Evolutionary conservation across 2,329 filamentous ascomycete species (phyloP).

Genomic region (Chaetoscypha palmicola): DNA sequence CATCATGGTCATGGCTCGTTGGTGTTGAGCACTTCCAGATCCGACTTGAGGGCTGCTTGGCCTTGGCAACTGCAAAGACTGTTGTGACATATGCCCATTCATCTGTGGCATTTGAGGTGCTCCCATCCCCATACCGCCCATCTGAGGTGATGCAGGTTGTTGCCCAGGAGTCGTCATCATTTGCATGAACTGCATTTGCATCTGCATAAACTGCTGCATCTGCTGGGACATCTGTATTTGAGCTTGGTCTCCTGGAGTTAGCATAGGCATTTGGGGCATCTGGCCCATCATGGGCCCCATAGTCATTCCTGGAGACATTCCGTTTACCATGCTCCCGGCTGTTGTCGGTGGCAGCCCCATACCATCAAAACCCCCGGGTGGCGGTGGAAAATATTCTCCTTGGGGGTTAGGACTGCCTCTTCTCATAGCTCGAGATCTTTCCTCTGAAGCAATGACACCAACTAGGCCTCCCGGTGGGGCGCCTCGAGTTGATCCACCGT

Average conservation of each 20-base stretch:
- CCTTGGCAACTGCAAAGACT: slow-evolving; percentile 19
- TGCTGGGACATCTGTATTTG: slow-evolving; percentile 77
- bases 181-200: slow-evolving; percentile 94
- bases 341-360: slow-evolving; percentile 27
- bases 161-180: slow-evolving; percentile 50
- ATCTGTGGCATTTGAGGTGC: slow-evolving; percentile 14
- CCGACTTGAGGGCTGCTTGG: slow-evolving; percentile 18
- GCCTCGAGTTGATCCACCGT: slow-evolving; percentile 27
- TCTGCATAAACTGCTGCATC: slow-evolving; percentile 83
- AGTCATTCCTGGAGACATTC: slow-evolving; percentile 21
- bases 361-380: slow-evolving; percentile 22
- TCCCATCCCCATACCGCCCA: too few species aligned
- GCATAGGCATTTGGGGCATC: slow-evolving; percentile 30
- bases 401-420: slow-evolving; percentile 70
- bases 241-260: slow-evolving; percentile 58
- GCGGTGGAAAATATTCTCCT: slow-evolving; percentile 34
- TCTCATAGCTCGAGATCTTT: slow-evolving; percentile 69
- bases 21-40: slow-evolving; percentile 16
- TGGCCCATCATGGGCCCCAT: slow-evolving; percentile 31
- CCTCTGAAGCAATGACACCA: slow-evolving; percentile 80
- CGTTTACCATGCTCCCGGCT: slow-evolving; percentile 19
- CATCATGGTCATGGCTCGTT: slow-evolving; percentile 77
- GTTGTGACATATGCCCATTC: slow-evolving; percentile 21
- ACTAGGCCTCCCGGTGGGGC: slow-evolving; percentile 75
- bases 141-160: not conserved